phyloP scores from a whole-genome alignment of 495 filamentous ascomycete genomes.

The Tuber indicum region DNA sequence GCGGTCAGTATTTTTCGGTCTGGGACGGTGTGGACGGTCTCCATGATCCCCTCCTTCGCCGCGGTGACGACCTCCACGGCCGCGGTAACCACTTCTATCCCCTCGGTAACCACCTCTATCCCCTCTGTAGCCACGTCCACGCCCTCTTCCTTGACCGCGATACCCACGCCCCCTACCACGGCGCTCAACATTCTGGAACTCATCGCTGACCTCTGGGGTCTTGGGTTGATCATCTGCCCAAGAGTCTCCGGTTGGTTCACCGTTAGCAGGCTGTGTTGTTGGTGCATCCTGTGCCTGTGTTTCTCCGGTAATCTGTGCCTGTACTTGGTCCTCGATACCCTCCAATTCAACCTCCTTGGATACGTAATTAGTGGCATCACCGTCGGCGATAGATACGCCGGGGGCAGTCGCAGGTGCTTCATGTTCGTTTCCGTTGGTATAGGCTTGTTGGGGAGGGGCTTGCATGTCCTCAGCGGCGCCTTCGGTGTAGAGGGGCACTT shows the following conservation, averaged over 20 bases:
- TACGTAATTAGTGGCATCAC: slow-evolving; percentile 16
- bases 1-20: slow-evolving; percentile 13
- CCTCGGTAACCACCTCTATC: slow-evolving; percentile 36
- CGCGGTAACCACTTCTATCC: slow-evolving; percentile 27
- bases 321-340: slow-evolving; percentile 4
- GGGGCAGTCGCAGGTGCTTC: slow-evolving; percentile 13
- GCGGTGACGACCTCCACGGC: slow-evolving; percentile 23
- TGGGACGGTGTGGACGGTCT: slow-evolving; percentile 13
- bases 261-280: slow-evolving; percentile 9
- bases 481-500: slow-evolving; percentile 10
- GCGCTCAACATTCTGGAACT: slow-evolving; percentile 37
- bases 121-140: slow-evolving; percentile 33
- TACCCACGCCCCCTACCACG: slow-evolving; percentile 22
- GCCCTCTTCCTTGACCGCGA: slow-evolving; percentile 23
- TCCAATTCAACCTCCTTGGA: slow-evolving; percentile 14
- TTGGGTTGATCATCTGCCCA: slow-evolving; percentile 35
- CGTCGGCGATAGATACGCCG: slow-evolving; percentile 8
- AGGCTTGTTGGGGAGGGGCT: slow-evolving; percentile 8
- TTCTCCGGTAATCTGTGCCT: slow-evolving; percentile 13
- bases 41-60: slow-evolving; percentile 10
- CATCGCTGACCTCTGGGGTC: slow-evolving; percentile 15
- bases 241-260: slow-evolving; percentile 8
- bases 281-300: background rate
- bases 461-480: slow-evolving; percentile 12
- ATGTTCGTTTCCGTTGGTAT: slow-evolving; percentile 17